Evolutionary conservation across 225 moss, liverwort and hornwort genomes (phyloP), one percentile per base, ranked within the genome.

Genomic region (Straminergon stramineum): DNA sequence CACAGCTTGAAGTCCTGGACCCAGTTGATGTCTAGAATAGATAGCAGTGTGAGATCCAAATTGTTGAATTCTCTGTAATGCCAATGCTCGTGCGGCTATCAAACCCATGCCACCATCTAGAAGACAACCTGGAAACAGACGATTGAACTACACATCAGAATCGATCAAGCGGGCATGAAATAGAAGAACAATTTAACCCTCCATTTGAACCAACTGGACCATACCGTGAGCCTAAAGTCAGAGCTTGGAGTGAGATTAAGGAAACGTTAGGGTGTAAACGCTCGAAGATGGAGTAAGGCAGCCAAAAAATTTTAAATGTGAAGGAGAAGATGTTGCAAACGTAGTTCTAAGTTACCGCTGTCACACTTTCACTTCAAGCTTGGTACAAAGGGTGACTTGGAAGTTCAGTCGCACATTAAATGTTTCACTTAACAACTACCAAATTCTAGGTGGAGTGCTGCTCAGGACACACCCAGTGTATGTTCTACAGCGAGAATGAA

Each of bases 341-440:
- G 81, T 53, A 79, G 80, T 84, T 60, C 45, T 89, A 66, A 89
- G 70, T 63, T 74, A 70, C 34, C 73, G 53, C 62, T 89, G 81
- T 89, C 76, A 89, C 67, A 77, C 87, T 91, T 89, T 37, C 80
- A 52, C 43, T 58, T 74, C 73, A 91, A 82, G 89, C 81, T 87
- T 89, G 73, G 64, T 77, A 75, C 75, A 75, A 92, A 89, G 85
- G 35, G 93, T 89, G 89, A 60, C 89, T 83, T 89, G 61, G 31
- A 91, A 90, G 91, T 73, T 58, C 83, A 85, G 85, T 67, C 86
- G 26, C 71, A 77, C 80, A 65, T 77, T 35, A 28, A 67, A 66
- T 75, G 85, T 69, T 91, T 60, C 85, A 89, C 63, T 87, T 81
- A 34, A 87, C 70, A 76, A 56, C 87, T 39, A 71, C 14, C 51